Conservation (phyloP, 1,284 basidiomycete genomes). For the Serendipita sp. region DNA sequence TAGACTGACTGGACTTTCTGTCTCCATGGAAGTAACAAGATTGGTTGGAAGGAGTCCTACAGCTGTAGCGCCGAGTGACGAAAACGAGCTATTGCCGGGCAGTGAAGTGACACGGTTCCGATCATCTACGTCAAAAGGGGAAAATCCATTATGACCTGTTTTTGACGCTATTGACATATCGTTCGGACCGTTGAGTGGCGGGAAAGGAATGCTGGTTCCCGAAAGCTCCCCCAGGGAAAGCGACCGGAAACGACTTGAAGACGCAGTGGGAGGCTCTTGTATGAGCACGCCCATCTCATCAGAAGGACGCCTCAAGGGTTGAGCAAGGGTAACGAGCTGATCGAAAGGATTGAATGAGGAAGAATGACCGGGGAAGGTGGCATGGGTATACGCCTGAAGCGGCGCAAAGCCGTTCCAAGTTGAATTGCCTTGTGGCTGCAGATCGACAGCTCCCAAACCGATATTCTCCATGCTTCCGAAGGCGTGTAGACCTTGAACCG, state of each 20-base stretch:
- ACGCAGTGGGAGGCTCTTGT: not conserved
- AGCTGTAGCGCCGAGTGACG: not conserved
- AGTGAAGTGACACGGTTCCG: not conserved
- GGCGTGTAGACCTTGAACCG: not conserved
- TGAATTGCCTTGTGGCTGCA: not conserved
- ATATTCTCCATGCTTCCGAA: not conserved
- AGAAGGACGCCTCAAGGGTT: not conserved
- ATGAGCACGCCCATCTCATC: not conserved
- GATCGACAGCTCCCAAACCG: not conserved
- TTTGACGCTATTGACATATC: not conserved
- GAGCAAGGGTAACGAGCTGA: not conserved
- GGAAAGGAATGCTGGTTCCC: not conserved
- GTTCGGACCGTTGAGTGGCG: not conserved
- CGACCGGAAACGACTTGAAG: not conserved
- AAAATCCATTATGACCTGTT: not conserved
- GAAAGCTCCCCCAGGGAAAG: not conserved
- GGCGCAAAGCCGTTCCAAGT: not conserved
- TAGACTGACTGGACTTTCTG: not conserved
- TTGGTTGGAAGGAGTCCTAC: not conserved
- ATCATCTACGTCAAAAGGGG: not conserved
- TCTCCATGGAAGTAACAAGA: conserved; percentile 1
- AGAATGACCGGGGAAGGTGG: not conserved
- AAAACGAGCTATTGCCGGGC: not conserved
- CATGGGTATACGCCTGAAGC: not conserved
- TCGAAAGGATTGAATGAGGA: not conserved